Evolutionary conservation across 495 filamentous ascomycete genomes (phyloP), one percentile per base, ranked within the genome.

Genomic region (Trichoderma reesei): DNA sequence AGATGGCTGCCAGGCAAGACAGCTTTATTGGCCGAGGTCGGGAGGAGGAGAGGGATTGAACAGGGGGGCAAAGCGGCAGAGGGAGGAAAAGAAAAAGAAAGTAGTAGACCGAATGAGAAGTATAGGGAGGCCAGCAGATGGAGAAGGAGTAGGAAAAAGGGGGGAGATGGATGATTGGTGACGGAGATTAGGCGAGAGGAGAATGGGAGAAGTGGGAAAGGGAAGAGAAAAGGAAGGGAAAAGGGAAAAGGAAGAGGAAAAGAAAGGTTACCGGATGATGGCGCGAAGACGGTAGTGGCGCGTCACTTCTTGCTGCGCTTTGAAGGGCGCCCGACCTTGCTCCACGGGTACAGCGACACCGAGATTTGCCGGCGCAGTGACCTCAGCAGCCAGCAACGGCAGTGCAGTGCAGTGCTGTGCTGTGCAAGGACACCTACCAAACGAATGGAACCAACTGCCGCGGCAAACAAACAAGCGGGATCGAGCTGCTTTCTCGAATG

Each of bases 1-100:
- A 56, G 51, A 26, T 46, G 42, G 42, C 42, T 46, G 42, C 42
- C 26, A 26, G 26, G 26, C 26, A 46, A 46, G 42, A 14, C 42
- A 46, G 42, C 51, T 56, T 48, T 48, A 26, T 26, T 56, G 51
- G 13, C 51, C 51, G 51, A 56, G 51, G 26, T 36, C 51, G 26
- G 51, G 51, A 56, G 13, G 51, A 56, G 13, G 42, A 46, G 38
- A 39, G 38, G 38, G 44, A 48, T n/a, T 20, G 44, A 48, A 48
- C 44, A 48, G 44, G 44, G 44, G 44, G 44, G 16, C 16, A 56
- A 36, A 26, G 26, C 8, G 26, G 26, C 11, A 14, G 6, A 31
- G 14, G n/a, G 7, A 11, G 18, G 18, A 20, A 6, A 54, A 7
- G 7, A 31, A 48, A 48, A 16, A 18, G 11, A 11, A 16, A 54